Evolutionary conservation across 2,329 filamentous ascomycete species (phyloP).

Genomic region (Pseudocercospora fuligena): DNA sequence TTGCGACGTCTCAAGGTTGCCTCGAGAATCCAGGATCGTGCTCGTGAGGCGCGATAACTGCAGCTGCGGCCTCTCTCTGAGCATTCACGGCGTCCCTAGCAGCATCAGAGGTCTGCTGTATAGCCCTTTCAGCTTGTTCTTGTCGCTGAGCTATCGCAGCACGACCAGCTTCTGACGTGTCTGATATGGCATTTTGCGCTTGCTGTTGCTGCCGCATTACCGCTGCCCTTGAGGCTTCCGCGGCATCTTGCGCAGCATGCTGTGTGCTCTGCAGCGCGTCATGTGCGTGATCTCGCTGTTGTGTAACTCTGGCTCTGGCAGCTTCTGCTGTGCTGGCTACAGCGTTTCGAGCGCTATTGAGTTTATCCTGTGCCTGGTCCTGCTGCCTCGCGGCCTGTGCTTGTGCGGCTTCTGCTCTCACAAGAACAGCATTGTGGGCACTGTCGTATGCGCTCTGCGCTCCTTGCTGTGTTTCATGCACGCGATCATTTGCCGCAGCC

Average conservation of each 20-base stretch:
- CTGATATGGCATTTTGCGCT: conserved; percentile 9
- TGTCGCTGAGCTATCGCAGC: conserved; percentile 12
- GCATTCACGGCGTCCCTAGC: conserved; percentile 3
- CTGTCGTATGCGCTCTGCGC: not conserved
- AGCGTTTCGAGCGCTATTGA: not conserved
- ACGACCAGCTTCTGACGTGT: conserved; percentile 8
- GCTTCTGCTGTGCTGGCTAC: conserved; percentile 10
- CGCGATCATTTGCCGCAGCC: conserved; percentile 12
- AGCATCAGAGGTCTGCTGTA: conserved; percentile 14
- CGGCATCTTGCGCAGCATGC: conserved; percentile 1
- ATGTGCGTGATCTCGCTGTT: conserved; percentile 1
- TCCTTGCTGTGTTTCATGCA: conserved; percentile 17
- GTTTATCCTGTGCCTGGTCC: not conserved
- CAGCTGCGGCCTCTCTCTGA: conserved; percentile 8
- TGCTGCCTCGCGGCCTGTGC: not conserved
- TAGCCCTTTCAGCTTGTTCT: conserved; percentile 13
- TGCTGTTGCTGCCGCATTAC: not conserved
- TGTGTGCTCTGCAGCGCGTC: not conserved
- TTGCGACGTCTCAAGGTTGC: too few species aligned
- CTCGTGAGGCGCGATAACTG: conserved; percentile 16
- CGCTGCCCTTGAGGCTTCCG: conserved; percentile 4
- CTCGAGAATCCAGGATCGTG: not conserved
- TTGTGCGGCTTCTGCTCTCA: not conserved
- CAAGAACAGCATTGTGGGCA: not conserved
- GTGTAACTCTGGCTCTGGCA: conserved; percentile 11